Evolutionary conservation across 176 grass and related monocot genomes (phyloP).

Genomic region (Cenchrus americanus): DNA sequence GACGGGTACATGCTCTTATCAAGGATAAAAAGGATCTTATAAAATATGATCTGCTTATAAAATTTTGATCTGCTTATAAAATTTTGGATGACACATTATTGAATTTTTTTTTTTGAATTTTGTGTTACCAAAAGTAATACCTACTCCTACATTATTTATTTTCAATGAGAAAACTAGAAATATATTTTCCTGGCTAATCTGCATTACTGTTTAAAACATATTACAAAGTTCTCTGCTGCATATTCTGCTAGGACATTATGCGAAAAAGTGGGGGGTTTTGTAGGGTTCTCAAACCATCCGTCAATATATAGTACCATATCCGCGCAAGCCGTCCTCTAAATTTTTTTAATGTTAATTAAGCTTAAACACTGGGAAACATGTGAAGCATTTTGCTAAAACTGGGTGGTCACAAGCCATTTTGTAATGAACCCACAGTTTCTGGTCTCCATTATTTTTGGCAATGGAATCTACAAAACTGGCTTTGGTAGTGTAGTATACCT

Average conservation of each 20-base stretch:
- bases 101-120: too few species aligned
- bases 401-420: not conserved
- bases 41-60: too few species aligned
- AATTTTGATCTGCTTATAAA: too few species aligned
- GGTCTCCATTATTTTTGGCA: not conserved
- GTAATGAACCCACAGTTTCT: not conserved
- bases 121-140: not conserved
- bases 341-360: not conserved
- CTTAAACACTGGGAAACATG: too few species aligned
- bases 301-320: not conserved
- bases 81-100: too few species aligned
- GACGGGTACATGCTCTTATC: not conserved
- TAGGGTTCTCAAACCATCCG: not conserved
- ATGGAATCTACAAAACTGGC: not conserved
- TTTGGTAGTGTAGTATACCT: not conserved
- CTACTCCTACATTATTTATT: not conserved
- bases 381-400: not conserved
- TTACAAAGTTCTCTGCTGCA: not conserved
- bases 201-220: not conserved
- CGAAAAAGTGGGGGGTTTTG: not conserved
- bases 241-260: not conserved
- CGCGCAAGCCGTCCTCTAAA: not conserved
- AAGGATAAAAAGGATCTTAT: not conserved
- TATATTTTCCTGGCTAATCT: not conserved
- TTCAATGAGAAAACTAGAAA: not conserved